Percentiles rank a stretch among this genome's conserved stretches.
Evolutionary conservation across 2,329 filamentous ascomycete genomes (phyloP).

Genomic region (Sclerotinia glacialis): DNA sequence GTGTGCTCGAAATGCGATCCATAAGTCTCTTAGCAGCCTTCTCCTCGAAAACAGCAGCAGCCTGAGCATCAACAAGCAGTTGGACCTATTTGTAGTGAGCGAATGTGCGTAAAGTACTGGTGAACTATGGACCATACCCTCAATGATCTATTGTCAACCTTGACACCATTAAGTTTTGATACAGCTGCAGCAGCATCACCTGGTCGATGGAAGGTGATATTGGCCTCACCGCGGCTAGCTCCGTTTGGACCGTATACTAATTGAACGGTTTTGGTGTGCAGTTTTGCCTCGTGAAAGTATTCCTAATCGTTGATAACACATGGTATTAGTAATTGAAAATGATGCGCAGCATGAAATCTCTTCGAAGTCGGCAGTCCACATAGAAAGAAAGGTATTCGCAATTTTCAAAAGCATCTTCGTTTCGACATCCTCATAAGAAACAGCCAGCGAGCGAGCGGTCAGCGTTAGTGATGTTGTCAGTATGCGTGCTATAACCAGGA

Average conservation of each 20-base stretch:
- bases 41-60: conserved; percentile 58
- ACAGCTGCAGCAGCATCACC: conserved; percentile 84
- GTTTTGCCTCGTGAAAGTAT: conserved; percentile 75
- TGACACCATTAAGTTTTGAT: conserved; percentile 78
- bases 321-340: conserved; percentile 63
- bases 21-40: conserved; percentile 66
- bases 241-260: conserved; percentile 92
- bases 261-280: conserved; percentile 49
- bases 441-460: conserved; percentile 61
- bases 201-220: conserved; percentile 77
- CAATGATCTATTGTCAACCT: conserved; percentile 86
- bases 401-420: conserved; percentile 6
- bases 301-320: conserved; percentile 68
- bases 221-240: conserved; percentile 86
- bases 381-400: conserved; percentile 32
- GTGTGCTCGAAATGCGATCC: conserved; percentile 69
- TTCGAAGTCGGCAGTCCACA: conserved; percentile 35
- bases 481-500: not conserved
- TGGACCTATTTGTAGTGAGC: conserved; percentile 63
- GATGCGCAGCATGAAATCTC: conserved; percentile 36
- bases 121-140: conserved; percentile 72
- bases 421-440: conserved; percentile 30
- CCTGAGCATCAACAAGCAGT: conserved; percentile 77
- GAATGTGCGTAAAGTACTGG: not conserved
- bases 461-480: conserved; percentile 45